These are phyloP conservation scores for Alternaria tenuissima DNA, from an alignment of 2,329 filamentous ascomycete species.

Conservation along the genomic window DNA sequence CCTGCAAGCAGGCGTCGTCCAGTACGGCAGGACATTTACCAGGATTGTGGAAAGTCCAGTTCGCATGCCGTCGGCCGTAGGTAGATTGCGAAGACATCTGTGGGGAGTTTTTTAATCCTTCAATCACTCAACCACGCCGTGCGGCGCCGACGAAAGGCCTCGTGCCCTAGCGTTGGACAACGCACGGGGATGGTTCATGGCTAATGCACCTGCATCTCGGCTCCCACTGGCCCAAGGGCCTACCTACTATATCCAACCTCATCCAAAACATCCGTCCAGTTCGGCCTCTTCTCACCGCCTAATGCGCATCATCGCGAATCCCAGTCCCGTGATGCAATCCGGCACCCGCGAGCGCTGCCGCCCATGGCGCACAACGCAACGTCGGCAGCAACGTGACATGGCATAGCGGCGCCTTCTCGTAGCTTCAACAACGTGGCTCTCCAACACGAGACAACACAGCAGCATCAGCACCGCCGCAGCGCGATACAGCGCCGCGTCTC, in stretches of 20 bases:
- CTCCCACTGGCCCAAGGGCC: slow-evolving; percentile 41
- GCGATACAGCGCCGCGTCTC: slow-evolving; percentile 24
- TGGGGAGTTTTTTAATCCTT: slow-evolving; percentile 27
- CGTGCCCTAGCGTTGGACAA: slow-evolving; percentile 37
- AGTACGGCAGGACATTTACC: slow-evolving; percentile 36
- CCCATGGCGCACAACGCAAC: slow-evolving; percentile 22
- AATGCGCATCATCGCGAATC: slow-evolving; percentile 43
- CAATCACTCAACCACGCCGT: slow-evolving; percentile 25
- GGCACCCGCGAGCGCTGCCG: not conserved
- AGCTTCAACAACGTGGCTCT: slow-evolving; percentile 41
- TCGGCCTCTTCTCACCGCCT: slow-evolving; percentile 48
- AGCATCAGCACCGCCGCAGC: slow-evolving; percentile 31
- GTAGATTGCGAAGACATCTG: slow-evolving; percentile 30
- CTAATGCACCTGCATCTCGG: slow-evolving; percentile 46
- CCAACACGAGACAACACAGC: slow-evolving; percentile 41
- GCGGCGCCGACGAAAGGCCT: slow-evolving; percentile 29
- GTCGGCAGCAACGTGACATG: slow-evolving; percentile 20
- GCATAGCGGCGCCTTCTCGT: slow-evolving; percentile 20
- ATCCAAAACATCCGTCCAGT: slow-evolving; percentile 28
- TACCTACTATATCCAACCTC: slow-evolving; percentile 36
- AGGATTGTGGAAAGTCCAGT: slow-evolving; percentile 29
- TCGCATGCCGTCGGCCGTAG: slow-evolving; percentile 43
- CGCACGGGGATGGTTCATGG: slow-evolving; percentile 49
- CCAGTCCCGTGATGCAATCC: slow-evolving; percentile 38
- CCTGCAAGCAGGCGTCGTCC: slow-evolving; percentile 19